Evolutionary conservation across 2,329 filamentous ascomycete genomes (phyloP), one percentile per base, ranked within the genome.

Genomic region (Microdochium paspali): DNA sequence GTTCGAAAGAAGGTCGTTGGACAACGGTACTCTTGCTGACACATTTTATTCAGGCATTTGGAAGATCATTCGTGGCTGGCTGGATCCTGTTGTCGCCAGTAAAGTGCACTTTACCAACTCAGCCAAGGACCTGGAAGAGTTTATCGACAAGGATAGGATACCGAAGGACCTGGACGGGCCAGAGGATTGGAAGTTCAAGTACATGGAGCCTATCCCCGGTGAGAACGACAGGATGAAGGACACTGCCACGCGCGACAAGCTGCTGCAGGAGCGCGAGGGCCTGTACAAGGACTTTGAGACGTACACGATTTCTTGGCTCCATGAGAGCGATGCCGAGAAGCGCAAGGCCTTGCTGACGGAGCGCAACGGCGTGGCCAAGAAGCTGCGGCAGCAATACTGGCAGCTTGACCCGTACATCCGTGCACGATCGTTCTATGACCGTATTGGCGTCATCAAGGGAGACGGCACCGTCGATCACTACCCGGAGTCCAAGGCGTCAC

Each of bases 21-120:
- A 26, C n/a, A 18, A 44, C 32, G 44, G 69, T 69, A 44, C 67
- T 67, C 10, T 21, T 40, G 68, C 58, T 7, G 69, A 73, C 54
- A 54, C 60, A n/a, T 65, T 63, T 3, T 57, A 55, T n/a, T n/a
- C 20, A 87, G 86, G 87, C n/a, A 87, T 97, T 53, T 97, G 91
- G 93, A 90, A 82, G 63, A 87, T 98, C 54, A 95, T 98, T 62
- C 84, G 82, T 54, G 90, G 90, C 56, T 98, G 93, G 93, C 79
- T 98, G 31, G 93, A 98, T 63, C 93, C 93, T 2, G 91, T 98
- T 3, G 91, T 98, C 24, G 93, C 93, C 23, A 77, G 80, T 61
- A 98, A 98, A 67, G 85, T 98, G 20, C 83, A 96, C 64, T 97
- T 97, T 65, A 93, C 87, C 49, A 93, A 89, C 60, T 88, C 81